Conservation (phyloP, 495 filamentous ascomycete species). For the Aspergillus nidulans region DNA sequence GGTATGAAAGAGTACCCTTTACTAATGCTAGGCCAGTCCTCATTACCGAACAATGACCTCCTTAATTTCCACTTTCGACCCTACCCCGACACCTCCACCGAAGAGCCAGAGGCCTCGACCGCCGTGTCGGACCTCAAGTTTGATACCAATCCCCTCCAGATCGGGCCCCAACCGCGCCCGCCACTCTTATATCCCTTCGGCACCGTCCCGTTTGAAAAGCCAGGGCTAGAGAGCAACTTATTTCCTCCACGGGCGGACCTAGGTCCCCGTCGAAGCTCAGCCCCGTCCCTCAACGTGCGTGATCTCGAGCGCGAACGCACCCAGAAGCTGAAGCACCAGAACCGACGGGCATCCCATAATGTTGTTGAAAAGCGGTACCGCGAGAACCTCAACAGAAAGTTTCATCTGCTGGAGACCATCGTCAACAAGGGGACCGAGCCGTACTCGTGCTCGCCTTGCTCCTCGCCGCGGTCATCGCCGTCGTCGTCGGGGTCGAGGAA, state of each 20-base stretch:
- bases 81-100: neutral
- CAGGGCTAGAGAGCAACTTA: neutral
- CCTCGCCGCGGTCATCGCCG: neutral
- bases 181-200: neutral
- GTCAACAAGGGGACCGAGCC: neutral
- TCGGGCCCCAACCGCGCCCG: neutral
- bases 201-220: neutral
- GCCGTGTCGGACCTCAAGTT: neutral
- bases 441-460: neutral
- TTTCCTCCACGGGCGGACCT: neutral
- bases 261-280: neutral
- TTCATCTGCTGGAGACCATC: neutral
- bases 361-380: slow-evolving; percentile 14
- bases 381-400: slow-evolving; percentile 7
- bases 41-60: neutral
- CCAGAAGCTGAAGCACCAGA: neutral
- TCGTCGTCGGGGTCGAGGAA: neutral
- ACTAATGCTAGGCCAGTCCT: neutral
- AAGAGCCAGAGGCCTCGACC: neutral
- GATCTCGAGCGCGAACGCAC: neutral
- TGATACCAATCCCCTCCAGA: neutral
- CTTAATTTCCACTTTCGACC: neutral
- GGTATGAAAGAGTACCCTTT: neutral
- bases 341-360: slow-evolving; percentile 6
- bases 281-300: neutral